Evolutionary conservation across 768 basidiomycete species (phyloP).

Genomic region (Chlorophyllum brunneum): DNA sequence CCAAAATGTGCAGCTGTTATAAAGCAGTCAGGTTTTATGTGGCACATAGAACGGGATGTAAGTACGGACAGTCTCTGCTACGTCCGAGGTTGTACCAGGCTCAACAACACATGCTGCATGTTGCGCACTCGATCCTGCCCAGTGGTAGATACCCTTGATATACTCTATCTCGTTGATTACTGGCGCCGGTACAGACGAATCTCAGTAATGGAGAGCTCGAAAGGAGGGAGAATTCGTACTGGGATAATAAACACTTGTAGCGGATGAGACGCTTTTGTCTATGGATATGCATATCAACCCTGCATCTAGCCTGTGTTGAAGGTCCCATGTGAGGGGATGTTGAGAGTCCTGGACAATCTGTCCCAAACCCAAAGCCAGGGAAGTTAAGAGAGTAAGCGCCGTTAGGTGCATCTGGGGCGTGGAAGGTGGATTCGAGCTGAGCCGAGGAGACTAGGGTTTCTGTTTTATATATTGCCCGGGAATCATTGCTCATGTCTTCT

Average conservation of each 20-base stretch:
- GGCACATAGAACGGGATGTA: not conserved
- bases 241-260: not conserved
- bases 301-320: too few species aligned
- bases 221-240: not conserved
- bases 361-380: too few species aligned
- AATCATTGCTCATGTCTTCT: too few species aligned
- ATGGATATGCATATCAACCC: not conserved
- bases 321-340: too few species aligned
- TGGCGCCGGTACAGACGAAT: not conserved
- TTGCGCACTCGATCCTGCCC: conserved; percentile 47
- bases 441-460: too few species aligned
- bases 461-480: too few species aligned
- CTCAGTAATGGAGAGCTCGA: not conserved
- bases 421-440: too few species aligned
- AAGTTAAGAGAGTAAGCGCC: too few species aligned
- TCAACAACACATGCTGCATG: conserved; percentile 51
- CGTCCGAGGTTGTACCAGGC: conserved; percentile 49
- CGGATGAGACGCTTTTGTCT: not conserved
- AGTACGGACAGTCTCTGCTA: conserved; percentile 43
- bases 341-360: too few species aligned
- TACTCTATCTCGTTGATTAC: not conserved
- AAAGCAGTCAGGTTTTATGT: not conserved
- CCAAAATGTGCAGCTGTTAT: conserved; percentile 44
- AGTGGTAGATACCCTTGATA: conserved; percentile 28
- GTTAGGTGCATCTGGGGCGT: too few species aligned